A percentile compares a stretch with the other conserved stretches of the same genome.
These are phyloP conservation scores for Drechslerella coelobrocha DNA, from an alignment of 2,329 filamentous ascomycete genomes.

Conservation along the genomic window DNA sequence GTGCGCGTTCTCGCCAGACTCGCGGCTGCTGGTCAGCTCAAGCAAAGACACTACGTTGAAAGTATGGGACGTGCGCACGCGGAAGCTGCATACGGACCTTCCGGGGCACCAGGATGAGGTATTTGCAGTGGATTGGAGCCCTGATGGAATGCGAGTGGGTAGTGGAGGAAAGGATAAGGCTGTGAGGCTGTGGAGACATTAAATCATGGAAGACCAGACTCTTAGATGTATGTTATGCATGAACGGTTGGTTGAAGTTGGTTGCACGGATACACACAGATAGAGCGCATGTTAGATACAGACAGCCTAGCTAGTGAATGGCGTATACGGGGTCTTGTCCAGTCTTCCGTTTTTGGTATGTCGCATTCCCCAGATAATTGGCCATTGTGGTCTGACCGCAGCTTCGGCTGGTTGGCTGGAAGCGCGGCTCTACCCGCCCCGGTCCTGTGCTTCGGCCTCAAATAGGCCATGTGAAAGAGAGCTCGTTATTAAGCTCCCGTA, in stretches of 20 bases:
- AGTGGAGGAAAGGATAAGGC: constrained; percentile 94
- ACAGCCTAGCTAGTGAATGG: no score
- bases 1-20: constrained; percentile 90
- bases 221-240: constrained; percentile 12
- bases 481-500: no score
- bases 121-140: constrained; percentile 57
- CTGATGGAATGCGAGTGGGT: constrained; percentile 71
- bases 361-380: no score
- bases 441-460: no score
- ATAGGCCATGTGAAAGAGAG: no score
- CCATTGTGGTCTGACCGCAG: no score
- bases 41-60: constrained; percentile 72
- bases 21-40: constrained; percentile 78
- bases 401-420: no score
- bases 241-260: constrained; percentile 1
- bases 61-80: constrained; percentile 88
- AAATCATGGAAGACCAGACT: constrained; percentile 40
- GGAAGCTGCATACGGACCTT: constrained; percentile 72
- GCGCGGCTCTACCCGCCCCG: no score
- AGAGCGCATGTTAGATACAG: no score
- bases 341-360: constrained; percentile 11
- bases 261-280: neutral
- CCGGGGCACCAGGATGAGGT: constrained; percentile 58
- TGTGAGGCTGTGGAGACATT: constrained; percentile 71
- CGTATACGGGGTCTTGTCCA: no score